phyloP scores from a whole-genome alignment of 345 rosid species.

The Gossypium australe region DNA sequence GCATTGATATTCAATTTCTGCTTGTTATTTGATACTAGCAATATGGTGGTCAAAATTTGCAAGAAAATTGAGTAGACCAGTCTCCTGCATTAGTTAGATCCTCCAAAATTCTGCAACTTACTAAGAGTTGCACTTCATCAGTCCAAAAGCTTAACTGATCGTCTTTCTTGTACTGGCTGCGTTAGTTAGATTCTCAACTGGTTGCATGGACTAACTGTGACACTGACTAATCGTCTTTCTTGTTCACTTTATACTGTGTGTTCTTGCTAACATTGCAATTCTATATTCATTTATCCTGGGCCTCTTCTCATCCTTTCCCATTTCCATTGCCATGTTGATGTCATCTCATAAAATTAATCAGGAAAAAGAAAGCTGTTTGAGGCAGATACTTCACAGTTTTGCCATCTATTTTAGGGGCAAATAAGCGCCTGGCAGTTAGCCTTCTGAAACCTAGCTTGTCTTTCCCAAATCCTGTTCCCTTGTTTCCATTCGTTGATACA shows the following conservation, averaged over 20 bases:
- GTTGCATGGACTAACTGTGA: neutral
- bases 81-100: neutral
- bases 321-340: slow-evolving; percentile 6
- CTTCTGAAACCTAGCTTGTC: slow-evolving; percentile 6
- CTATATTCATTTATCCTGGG: neutral
- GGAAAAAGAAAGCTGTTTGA: neutral
- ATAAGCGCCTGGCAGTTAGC: slow-evolving; percentile 4
- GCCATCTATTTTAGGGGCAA: neutral
- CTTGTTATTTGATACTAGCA: neutral
- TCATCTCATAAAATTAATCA: neutral
- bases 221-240: neutral
- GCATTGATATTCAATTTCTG: neutral
- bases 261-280: neutral
- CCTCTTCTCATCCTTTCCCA: neutral
- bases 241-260: neutral
- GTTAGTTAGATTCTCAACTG: neutral
- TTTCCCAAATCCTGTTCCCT: neutral
- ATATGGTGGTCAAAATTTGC: neutral
- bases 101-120: neutral
- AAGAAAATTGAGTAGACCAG: neutral
- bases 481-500: neutral
- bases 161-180: neutral
- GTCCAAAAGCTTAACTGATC: neutral
- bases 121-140: neutral
- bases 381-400: neutral